Evolutionary conservation across 23 red algal species (phyloP).

Genomic region (Pyropia haitanensis): DNA sequence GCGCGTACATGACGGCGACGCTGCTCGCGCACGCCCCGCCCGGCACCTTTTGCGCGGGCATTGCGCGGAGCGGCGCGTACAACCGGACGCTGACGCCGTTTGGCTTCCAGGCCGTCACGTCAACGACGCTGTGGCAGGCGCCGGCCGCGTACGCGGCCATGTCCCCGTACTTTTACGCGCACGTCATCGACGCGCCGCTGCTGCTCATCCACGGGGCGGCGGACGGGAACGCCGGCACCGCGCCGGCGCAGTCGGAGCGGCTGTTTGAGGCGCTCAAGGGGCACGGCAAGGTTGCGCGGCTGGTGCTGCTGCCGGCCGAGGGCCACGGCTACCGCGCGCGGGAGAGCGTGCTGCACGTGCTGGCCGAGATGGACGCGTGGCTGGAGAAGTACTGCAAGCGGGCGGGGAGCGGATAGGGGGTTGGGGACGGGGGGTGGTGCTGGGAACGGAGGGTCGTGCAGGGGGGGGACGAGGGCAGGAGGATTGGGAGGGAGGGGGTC

Average conservation of each 20-base stretch:
- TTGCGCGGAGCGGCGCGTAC: slow-evolving; percentile 92
- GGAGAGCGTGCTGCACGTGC: slow-evolving; percentile 79
- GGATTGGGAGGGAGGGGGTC: background rate
- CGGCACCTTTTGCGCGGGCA: slow-evolving; percentile 78
- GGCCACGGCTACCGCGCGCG: slow-evolving; percentile 77
- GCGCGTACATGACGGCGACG: slow-evolving; percentile 91
- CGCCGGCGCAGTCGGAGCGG: slow-evolving; percentile 83
- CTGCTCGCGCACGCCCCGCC: slow-evolving; percentile 78
- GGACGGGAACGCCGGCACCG: slow-evolving; percentile 86
- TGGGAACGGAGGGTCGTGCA: background rate
- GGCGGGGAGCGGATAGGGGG: background rate
- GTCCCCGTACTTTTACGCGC: slow-evolving; percentile 77
- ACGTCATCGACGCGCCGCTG: slow-evolving; percentile 55
- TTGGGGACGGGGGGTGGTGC: background rate
- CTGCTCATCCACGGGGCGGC: slow-evolving; percentile 90
- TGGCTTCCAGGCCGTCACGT: slow-evolving; percentile 73
- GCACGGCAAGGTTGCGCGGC: slow-evolving; percentile 65
- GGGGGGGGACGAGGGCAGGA: background rate
- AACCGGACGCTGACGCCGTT: slow-evolving; percentile 98
- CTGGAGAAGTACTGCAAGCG: slow-evolving; percentile 59
- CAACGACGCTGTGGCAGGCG: slow-evolving; percentile 81
- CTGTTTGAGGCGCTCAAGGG: slow-evolving; percentile 85
- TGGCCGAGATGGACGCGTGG: slow-evolving; percentile 82
- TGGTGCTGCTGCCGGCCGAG: slow-evolving; percentile 72
- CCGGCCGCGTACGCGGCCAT: slow-evolving; percentile 67